Evolutionary conservation across 2,329 filamentous ascomycete genomes (phyloP).

Genomic region (Hymenoscyphus albidus): DNA sequence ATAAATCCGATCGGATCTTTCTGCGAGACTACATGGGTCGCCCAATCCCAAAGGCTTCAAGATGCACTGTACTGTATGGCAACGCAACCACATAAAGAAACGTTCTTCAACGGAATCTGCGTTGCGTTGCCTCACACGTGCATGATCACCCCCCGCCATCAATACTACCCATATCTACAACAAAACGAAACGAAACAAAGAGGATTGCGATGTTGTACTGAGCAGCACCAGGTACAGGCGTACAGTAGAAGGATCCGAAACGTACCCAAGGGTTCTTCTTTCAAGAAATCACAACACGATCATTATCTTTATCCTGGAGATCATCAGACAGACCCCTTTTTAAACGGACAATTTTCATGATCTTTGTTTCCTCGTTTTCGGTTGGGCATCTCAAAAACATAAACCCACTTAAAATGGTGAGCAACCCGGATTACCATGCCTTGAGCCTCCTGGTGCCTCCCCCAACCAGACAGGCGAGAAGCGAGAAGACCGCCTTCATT

Average conservation of each 20-base stretch:
- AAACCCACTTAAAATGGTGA: neutral
- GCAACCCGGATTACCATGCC: neutral
- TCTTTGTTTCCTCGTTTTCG: neutral
- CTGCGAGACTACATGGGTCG: slow-evolving; percentile 6
- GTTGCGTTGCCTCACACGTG: neutral
- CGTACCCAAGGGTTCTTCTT: neutral
- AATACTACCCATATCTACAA: neutral
- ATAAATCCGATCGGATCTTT: neutral
- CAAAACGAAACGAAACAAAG: slow-evolving; percentile 10
- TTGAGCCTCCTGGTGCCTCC: no score
- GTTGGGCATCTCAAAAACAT: neutral
- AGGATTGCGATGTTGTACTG: slow-evolving; percentile 6
- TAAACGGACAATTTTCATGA: neutral
- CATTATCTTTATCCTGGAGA: neutral
- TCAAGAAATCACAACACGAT: neutral
- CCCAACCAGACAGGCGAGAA: no score
- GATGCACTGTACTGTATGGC: slow-evolving; percentile 9
- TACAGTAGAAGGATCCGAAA: slow-evolving; percentile 11
- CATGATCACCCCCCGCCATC: neutral
- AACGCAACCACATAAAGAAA: neutral
- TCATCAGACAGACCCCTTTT: neutral
- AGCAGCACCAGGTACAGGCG: neutral
- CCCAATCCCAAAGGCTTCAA: slow-evolving; percentile 4
- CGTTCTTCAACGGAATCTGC: neutral
- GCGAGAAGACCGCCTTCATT: neutral